Evolutionary conservation across 2,329 filamentous ascomycete genomes (phyloP), one percentile per base, ranked within the genome.

Genomic region (Aspergillus hiratsukae): DNA sequence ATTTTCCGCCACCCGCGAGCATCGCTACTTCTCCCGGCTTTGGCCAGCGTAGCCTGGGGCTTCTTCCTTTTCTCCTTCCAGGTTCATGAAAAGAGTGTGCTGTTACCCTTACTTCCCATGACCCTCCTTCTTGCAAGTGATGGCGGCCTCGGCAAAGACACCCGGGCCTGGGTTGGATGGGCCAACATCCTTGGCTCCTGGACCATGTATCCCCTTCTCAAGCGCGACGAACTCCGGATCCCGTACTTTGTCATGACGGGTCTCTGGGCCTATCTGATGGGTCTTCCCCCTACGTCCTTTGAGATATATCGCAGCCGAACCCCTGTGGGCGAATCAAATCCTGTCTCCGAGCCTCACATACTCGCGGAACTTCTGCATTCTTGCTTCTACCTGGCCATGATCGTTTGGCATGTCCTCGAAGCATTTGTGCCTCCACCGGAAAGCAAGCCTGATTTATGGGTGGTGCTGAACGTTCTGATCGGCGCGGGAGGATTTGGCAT

Each of bases 61-160:
- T 99, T 99, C 79, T 99, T 97, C 72, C 80, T 99, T 17, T 97
- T 95, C 77, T 95, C 91, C 66, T 99, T 96, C 72, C 94, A 99
- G 71, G 95, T 99, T 0, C 94, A 99, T 68, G 94, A 99, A 77
- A 99, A 99, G 81, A 97, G 92, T 63, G 91, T 96, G 0, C 80
- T 99, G 4, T 83, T 99, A 2, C 95, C 94, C 1, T 79, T 99
- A 49, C 84, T 97, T 71, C 94, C 94, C 0, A 96, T 95, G 89
- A 97, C 92, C 0, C 76, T 97, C 6, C 80, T 97, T 4, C 80
- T 99, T 41, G 89, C 89, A 17, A 87, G 89, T 17, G 84, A 87
- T 60, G 84, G 89, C 50, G 93, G 93, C 0, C 76, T 99, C 51
- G 85, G 85, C 58, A 88, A 89, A 58, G 86, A 87, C 53, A 85